Conservation (phyloP, 805 yeast genomes). For the Candida insectorum region DNA sequence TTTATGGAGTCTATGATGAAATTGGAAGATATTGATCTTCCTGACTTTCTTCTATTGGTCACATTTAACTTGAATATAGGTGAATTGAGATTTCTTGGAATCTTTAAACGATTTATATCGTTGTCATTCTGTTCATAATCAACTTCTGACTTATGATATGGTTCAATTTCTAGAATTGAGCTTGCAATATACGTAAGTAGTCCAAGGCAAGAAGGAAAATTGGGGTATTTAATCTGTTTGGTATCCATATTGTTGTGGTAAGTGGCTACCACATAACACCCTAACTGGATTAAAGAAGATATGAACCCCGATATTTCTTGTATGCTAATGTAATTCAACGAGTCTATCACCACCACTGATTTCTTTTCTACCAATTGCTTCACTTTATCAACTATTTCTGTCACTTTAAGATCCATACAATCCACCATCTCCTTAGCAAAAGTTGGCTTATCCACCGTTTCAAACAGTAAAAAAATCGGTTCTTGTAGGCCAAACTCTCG, state of each 20-base stretch:
- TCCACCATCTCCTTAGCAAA: constrained; percentile 49
- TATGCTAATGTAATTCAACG: constrained; percentile 56
- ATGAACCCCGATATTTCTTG: constrained; percentile 48
- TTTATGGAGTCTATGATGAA: constrained; percentile 49
- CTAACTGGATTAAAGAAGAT: constrained; percentile 40
- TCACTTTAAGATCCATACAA: constrained; percentile 22
- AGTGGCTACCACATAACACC: constrained; percentile 28
- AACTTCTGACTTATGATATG: constrained; percentile 23
- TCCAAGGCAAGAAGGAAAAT: constrained; percentile 53
- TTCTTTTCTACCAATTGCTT: constrained; percentile 1
- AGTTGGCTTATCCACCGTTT: constrained; percentile 52
- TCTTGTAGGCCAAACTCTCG: constrained; percentile 48
- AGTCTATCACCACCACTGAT: constrained; percentile 45
- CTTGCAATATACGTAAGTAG: constrained; percentile 72
- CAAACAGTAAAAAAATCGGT: constrained; percentile 63
- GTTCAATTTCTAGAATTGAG: constrained; percentile 60
- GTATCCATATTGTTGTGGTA: constrained; percentile 28
- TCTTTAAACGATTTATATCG: constrained; percentile 33
- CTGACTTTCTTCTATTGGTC: constrained; percentile 77
- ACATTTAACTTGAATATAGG: constrained; percentile 46
- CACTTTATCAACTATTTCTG: constrained; percentile 3
- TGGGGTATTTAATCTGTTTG: constrained; percentile 17
- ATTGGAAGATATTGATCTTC: constrained; percentile 61
- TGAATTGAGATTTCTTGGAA: constrained; percentile 52
- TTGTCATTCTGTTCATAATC: constrained; percentile 51